phyloP scores from a whole-genome alignment of 805 yeast genomes.

The Sugiyamaella floridensis region DNA sequence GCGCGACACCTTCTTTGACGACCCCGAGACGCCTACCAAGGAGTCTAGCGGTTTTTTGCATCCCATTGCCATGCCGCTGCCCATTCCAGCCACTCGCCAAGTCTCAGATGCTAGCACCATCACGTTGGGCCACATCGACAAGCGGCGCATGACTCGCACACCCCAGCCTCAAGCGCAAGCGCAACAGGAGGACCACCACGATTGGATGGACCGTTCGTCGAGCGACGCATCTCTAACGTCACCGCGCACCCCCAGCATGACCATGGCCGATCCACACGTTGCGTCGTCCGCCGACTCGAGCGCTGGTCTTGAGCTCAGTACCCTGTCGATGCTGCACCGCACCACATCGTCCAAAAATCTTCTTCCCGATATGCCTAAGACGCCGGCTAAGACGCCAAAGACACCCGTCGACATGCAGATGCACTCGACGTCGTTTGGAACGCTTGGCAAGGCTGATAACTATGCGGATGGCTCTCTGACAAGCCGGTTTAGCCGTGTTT shows the following conservation, averaged over 20 bases:
- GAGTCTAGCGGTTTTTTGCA: background rate
- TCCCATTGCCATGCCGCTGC: background rate
- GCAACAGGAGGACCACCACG: background rate
- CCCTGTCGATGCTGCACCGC: conserved; percentile 1
- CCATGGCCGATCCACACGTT: conserved; percentile 5
- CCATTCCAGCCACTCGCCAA: conserved; percentile 17
- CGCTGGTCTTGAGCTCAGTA: background rate
- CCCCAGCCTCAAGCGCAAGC: background rate
- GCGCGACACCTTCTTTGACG: conserved; percentile 3
- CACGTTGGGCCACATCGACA: conserved; percentile 16
- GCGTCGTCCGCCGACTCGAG: background rate
- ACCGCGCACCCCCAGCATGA: conserved; percentile 21
- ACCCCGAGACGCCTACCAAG: conserved; percentile 10
- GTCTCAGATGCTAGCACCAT: conserved; percentile 19
- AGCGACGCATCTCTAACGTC: conserved; percentile 15
- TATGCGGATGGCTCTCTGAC: conserved; percentile 30
- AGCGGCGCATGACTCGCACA: background rate
- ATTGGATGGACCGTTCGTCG: conserved; percentile 12
- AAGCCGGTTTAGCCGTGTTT: conserved; percentile 56
- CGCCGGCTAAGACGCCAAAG: conserved; percentile 28
- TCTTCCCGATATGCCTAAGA: conserved; percentile 9
- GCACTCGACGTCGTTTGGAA: conserved; percentile 1
- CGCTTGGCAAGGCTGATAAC: conserved; percentile 8
- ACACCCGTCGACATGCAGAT: conserved; percentile 21
- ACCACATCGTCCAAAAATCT: background rate